These are phyloP conservation scores for Martiniozyma asiatica DNA, from an alignment of 1,139 yeast genomes.

Conservation along the genomic window DNA sequence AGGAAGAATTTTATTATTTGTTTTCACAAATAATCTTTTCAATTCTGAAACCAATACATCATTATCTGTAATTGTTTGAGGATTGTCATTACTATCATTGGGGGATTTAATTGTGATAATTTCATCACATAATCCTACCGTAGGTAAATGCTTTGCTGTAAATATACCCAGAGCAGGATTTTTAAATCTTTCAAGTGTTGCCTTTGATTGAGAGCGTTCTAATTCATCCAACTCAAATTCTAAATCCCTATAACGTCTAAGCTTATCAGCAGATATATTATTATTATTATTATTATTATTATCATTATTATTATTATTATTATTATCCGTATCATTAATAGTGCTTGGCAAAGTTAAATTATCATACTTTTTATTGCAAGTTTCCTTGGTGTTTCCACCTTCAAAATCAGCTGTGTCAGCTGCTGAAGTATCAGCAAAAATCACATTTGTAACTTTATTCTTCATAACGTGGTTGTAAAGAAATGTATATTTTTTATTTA, in stretches of 20 bases:
- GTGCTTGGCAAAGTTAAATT: too few relatives aligned
- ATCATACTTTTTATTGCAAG: too few relatives aligned
- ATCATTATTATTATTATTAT: not conserved
- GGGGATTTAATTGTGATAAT: not conserved
- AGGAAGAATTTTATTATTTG: too few relatives aligned
- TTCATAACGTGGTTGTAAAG: slow-evolving; percentile 17
- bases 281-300: slow-evolving; percentile 1
- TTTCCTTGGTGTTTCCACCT: too few relatives aligned
- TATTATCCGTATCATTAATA: not conserved
- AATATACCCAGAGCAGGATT: slow-evolving; percentile 1
- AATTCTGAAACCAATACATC: too few relatives aligned
- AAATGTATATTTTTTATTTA: too few relatives aligned
- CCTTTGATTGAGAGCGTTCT: too few relatives aligned
- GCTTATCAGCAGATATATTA: slow-evolving; percentile 9
- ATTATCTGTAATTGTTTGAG: too few relatives aligned
- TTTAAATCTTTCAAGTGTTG: slow-evolving; percentile 1
- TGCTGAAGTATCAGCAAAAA: too few relatives aligned
- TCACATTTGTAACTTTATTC: slow-evolving; percentile 1
- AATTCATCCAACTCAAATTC: slow-evolving; percentile 18
- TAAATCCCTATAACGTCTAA: slow-evolving; percentile 16
- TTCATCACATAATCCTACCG: slow-evolving; percentile 1
- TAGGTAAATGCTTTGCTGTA: not conserved
- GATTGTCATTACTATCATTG: not conserved
- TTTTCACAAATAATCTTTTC: too few relatives aligned
- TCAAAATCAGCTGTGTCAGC: too few relatives aligned